phyloP scores from a whole-genome alignment of 768 basidiomycete genomes.

The Pulveroboletus sp. region DNA sequence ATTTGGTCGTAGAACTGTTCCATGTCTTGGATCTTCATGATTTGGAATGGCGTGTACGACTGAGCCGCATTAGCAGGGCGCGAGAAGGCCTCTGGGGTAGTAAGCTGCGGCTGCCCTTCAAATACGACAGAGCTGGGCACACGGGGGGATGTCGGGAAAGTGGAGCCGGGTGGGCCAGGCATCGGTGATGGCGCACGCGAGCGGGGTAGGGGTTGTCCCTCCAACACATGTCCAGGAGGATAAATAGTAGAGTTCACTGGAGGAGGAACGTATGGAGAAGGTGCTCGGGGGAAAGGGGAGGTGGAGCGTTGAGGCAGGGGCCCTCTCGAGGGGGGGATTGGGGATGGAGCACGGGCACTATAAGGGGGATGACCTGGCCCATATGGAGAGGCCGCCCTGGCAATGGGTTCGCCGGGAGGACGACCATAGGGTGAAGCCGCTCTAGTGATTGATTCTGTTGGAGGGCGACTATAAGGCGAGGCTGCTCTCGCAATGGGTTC shows the following conservation, averaged over 20 bases:
- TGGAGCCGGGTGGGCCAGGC: constrained; percentile 36
- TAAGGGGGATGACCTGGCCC: constrained; percentile 22
- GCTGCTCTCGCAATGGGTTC: constrained; percentile 19
- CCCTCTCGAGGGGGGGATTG: constrained; percentile 23
- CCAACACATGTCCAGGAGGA: constrained; percentile 53
- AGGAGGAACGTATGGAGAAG: constrained; percentile 27
- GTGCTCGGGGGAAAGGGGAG: constrained; percentile 29
- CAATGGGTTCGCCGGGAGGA: constrained; percentile 38
- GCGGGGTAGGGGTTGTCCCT: constrained; percentile 45
- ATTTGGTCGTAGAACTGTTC: constrained; percentile 62
- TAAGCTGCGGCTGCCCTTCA: constrained; percentile 40
- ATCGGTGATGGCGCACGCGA: constrained; percentile 51
- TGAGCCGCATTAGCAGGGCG: constrained; percentile 66
- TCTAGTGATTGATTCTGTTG: constrained; percentile 37
- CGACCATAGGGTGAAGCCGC: constrained; percentile 32
- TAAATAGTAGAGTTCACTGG: constrained; percentile 36
- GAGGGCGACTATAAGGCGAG: constrained; percentile 31
- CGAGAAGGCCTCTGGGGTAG: constrained; percentile 68
- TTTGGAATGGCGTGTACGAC: constrained; percentile 64
- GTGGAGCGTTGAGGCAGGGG: constrained; percentile 22
- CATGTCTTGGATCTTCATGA: constrained; percentile 73
- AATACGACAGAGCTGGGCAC: constrained; percentile 14
- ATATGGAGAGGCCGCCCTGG: constrained; percentile 34
- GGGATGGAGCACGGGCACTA: constrained; percentile 26
- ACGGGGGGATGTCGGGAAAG: constrained; percentile 29